Percentiles rank a stretch among this genome's conserved stretches.
These are phyloP conservation scores for Penstemon davidsonii DNA, from an alignment of 257 asterid genomes.

Conservation along the genomic window DNA sequence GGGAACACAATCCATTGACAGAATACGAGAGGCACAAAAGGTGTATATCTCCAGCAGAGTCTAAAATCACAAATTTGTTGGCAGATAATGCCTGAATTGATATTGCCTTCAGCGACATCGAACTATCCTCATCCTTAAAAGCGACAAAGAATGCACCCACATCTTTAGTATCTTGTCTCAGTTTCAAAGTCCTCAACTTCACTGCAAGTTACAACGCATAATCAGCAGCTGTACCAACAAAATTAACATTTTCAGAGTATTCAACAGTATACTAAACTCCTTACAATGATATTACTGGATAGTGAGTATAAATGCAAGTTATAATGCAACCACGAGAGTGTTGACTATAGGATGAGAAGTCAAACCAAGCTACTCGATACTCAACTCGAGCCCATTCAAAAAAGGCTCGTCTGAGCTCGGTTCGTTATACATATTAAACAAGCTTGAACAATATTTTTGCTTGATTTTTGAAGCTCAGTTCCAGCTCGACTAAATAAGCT, in stretches of 20 bases:
- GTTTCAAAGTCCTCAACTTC: constrained; percentile 62
- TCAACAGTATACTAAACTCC: constrained; percentile 23
- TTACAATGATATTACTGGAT: background rate
- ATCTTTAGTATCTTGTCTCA: constrained; percentile 67
- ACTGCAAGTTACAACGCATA: constrained; percentile 74
- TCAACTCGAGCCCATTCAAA: no score
- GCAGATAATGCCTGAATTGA: constrained; percentile 63
- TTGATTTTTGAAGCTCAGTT: no score
- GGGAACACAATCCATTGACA: constrained; percentile 46
- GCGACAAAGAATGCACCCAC: constrained; percentile 55
- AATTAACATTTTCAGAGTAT: constrained; percentile 38
- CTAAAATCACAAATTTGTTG: constrained; percentile 59
- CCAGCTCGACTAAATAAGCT: no score
- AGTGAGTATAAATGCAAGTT: background rate
- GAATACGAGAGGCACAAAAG: constrained; percentile 50
- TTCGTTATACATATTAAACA: no score
- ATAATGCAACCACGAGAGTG: background rate
- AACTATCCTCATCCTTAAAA: constrained; percentile 45
- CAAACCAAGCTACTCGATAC: no score
- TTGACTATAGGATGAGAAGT: background rate
- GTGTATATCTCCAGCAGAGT: constrained; percentile 69
- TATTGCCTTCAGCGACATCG: constrained; percentile 51
- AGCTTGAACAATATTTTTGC: no score
- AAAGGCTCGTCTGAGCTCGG: no score
- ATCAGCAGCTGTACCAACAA: constrained; percentile 61